Percentiles rank a stretch among this genome's conserved stretches.
Evolutionary conservation across 257 asterid species (phyloP).

Genomic region (Primulina huaijiensis): DNA sequence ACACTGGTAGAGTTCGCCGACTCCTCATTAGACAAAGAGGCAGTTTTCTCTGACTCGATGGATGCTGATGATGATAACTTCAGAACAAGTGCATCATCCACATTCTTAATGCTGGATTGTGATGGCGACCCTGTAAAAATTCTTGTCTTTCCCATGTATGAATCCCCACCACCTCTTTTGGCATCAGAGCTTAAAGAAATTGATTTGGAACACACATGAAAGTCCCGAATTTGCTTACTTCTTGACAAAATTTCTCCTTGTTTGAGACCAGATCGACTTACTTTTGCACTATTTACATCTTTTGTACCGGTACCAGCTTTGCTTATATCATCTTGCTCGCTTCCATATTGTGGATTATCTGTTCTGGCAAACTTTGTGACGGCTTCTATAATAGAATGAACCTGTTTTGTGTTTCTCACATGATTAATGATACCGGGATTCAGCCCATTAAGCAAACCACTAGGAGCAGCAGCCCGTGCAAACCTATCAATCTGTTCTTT

Average conservation of each 20-base stretch:
- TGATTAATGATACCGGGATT: constrained; percentile 61
- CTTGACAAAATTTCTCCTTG: constrained; percentile 22
- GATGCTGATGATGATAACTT: constrained; percentile 44
- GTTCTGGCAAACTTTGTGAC: constrained; percentile 42
- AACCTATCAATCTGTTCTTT: constrained; percentile 52
- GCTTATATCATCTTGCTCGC: constrained; percentile 26
- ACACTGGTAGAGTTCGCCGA: constrained; percentile 53
- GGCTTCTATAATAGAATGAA: constrained; percentile 52
- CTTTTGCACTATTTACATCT: constrained; percentile 17
- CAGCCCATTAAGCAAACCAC: constrained; percentile 49
- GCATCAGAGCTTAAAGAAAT: constrained; percentile 26
- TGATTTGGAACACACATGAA: constrained; percentile 22
- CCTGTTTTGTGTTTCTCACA: constrained; percentile 54
- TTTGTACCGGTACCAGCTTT: constrained; percentile 25
- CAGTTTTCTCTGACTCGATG: constrained; percentile 36
- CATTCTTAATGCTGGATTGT: constrained; percentile 24
- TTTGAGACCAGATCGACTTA: constrained; percentile 7
- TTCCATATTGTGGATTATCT: constrained; percentile 28
- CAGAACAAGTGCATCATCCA: constrained; percentile 37
- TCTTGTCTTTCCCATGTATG: constrained; percentile 29
- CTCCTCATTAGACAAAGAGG: constrained; percentile 63
- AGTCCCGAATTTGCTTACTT: constrained; percentile 26
- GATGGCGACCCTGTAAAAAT: constrained; percentile 25
- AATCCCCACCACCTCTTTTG: constrained; percentile 24
- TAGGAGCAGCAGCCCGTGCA: constrained; percentile 55